phyloP scores from a whole-genome alignment of 441 rosid genomes.

The Populus hybrid region DNA sequence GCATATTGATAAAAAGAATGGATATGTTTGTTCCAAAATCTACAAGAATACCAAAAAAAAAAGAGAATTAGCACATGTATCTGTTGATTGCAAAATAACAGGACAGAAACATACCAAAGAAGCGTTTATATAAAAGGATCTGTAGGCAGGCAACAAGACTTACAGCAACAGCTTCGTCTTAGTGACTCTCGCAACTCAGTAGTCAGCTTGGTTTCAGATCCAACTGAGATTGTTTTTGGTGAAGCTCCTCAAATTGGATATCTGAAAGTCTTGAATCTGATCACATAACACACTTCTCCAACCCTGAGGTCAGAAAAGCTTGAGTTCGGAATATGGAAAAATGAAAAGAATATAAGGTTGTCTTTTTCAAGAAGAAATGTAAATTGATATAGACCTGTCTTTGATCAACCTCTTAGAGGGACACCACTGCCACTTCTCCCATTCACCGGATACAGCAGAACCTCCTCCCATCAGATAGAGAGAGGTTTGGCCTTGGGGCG shows the following conservation, averaged over 20 bases:
- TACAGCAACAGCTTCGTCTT: slow-evolving; percentile 98
- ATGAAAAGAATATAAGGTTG: background rate
- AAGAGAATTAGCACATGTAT: background rate
- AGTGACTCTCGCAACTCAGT: slow-evolving; percentile 90
- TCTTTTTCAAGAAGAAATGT: background rate
- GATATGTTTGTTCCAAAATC: slow-evolving; percentile 2
- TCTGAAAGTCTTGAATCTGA: slow-evolving; percentile 91
- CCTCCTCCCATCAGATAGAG: slow-evolving; percentile 70
- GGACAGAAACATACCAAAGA: slow-evolving; percentile 52
- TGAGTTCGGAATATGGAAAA: slow-evolving; percentile 8
- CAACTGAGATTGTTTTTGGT: slow-evolving; percentile 95
- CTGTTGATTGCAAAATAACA: background rate
- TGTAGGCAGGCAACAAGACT: slow-evolving; percentile 90
- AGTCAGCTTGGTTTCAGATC: too few species aligned
- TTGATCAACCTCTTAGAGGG: slow-evolving; percentile 78
- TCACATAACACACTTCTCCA: slow-evolving; percentile 16
- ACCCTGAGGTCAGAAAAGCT: slow-evolving; percentile 13
- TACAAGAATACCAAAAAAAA: background rate
- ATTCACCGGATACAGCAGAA: slow-evolving; percentile 58
- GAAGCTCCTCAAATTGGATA: slow-evolving; percentile 93
- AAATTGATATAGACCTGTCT: slow-evolving; percentile 53
- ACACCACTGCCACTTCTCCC: slow-evolving; percentile 84
- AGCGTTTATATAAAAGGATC: slow-evolving; percentile 86
- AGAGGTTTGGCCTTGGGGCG: slow-evolving; percentile 86
- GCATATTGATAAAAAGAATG: background rate